Base-by-base conservation (phyloP, 2,329 filamentous ascomycete genomes). In the Colletotrichum neosansevieriae region DNA sequence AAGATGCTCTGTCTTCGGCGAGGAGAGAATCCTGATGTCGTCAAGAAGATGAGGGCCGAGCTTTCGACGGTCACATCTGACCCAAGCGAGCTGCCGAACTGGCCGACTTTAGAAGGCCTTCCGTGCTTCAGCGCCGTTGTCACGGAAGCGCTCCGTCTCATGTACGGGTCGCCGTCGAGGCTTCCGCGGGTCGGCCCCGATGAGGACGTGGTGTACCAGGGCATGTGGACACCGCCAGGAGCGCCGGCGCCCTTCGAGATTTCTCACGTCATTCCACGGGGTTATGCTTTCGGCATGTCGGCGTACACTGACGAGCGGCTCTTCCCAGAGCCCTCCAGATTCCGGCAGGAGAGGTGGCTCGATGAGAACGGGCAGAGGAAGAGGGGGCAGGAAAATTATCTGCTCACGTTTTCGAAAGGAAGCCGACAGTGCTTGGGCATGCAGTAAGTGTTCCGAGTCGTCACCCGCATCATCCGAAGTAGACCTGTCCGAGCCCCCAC, bases 71-170 rank as follows among this genome's bases (percentile, higher is more conserved):
- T 12, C 2, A 32, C 21, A 0, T 13, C 45, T 11, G 19, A 66
- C 58, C 63, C 58, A 1, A 62, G 49, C 4, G 4, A 21, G 15
- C 19, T 62, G 0, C 57, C 63, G 2, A 56, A 19, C 32, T 77
- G 72, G 64, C 44, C 56, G 10, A 71, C 74, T 10, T 72, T 81
- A 24, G 76, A 81, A 69, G 70, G 73, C 62, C 71, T 82, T 9
- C 76, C 77, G 1, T 82, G 79, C 59, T 74, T 85, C 11, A 75
- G 78, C 4, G 81, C 79, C 1, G 70, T 79, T 11, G 76, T 82
- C 9, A 73, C 75, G 38, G 81, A 83, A 68, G 72, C 77, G 0
- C 68, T 84, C 7, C 79, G 83, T 3, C 60, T 85, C 3, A 79
- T 80, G 15, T 81, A 80, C 9, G 80, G 78, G 0, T 76, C 80